Evolutionary conservation across 2,329 filamentous ascomycete genomes (phyloP).

Genomic region (Ascochyta lentis): DNA sequence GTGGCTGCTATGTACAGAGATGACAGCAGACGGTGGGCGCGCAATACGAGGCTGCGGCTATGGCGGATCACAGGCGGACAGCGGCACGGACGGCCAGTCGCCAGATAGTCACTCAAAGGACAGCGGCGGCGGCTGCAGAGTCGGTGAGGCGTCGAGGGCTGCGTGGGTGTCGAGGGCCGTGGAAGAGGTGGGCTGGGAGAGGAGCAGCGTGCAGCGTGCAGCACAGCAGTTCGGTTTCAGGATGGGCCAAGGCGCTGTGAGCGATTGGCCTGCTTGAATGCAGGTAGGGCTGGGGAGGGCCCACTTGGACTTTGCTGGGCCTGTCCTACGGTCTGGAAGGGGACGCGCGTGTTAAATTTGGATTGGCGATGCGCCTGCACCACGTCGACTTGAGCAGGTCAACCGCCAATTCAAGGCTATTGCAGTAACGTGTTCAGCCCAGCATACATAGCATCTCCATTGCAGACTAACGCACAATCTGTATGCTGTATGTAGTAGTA

Average conservation of each 20-base stretch:
- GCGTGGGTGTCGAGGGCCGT: slow-evolving; percentile 26
- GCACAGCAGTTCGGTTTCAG: slow-evolving; percentile 8
- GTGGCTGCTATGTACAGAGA: slow-evolving; percentile 8
- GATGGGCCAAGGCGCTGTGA: background rate
- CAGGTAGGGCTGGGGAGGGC: slow-evolving; percentile 1
- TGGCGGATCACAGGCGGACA: background rate
- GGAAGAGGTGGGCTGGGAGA: background rate
- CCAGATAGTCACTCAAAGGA: background rate
- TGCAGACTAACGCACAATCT: background rate
- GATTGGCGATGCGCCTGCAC: slow-evolving; percentile 14
- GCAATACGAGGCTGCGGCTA: background rate
- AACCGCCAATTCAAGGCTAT: background rate
- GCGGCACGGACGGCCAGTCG: background rate
- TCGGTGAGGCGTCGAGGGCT: slow-evolving; percentile 15
- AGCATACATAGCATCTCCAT: background rate
- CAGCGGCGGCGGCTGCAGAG: slow-evolving; percentile 24
- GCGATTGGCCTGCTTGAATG: slow-evolving; percentile 7
- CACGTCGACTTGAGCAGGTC: background rate
- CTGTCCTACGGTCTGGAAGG: slow-evolving; percentile 7
- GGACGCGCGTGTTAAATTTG: slow-evolving; percentile 7
- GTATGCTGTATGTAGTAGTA: background rate
- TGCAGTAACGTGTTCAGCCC: background rate
- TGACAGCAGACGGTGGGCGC: background rate
- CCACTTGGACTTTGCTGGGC: background rate
- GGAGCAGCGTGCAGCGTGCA: background rate